phyloP scores from a whole-genome alignment of 306 rosid genomes.

The Betula pendula region DNA sequence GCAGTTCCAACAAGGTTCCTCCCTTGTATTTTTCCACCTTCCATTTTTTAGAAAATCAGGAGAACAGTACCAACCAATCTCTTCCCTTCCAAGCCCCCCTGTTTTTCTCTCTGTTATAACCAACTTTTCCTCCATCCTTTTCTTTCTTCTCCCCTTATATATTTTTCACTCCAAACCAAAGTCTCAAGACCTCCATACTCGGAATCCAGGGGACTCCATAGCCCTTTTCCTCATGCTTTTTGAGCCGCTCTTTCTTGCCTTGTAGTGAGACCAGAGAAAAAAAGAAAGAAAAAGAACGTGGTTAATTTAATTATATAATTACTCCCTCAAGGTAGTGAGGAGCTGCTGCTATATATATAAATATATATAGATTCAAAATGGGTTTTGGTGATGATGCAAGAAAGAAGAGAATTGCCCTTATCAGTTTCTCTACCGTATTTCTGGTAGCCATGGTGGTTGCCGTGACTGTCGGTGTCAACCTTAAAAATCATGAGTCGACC shows the following conservation, averaged over 20 bases:
- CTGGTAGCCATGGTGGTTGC: slow-evolving; percentile 73
- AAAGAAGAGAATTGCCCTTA: slow-evolving; percentile 35
- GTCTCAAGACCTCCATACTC: too few relatives aligned
- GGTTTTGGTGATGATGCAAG: slow-evolving; percentile 14
- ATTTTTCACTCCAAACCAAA: too few relatives aligned
- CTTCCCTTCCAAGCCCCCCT: slow-evolving; percentile 35
- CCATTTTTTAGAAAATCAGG: slow-evolving; percentile 18
- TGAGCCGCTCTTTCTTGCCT: slow-evolving; percentile 17
- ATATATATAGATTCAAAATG: slow-evolving; percentile 26
- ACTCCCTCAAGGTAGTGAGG: slow-evolving; percentile 13
- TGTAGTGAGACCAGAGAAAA: not conserved
- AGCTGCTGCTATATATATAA: slow-evolving; percentile 15
- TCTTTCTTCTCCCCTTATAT: not conserved
- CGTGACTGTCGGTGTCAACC: slow-evolving; percentile 39
- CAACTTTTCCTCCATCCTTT: slow-evolving; percentile 4
- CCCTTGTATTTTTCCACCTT: slow-evolving; percentile 1
- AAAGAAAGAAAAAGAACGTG: not conserved
- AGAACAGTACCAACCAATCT: not conserved
- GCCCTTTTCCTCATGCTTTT: slow-evolving; percentile 11
- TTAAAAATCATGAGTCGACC: not conserved
- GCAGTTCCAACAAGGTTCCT: slow-evolving; percentile 9
- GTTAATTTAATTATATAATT: too few relatives aligned
- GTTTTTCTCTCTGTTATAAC: slow-evolving; percentile 24
- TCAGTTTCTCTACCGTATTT: slow-evolving; percentile 48
- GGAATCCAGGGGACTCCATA: too few relatives aligned